phyloP scores from a whole-genome alignment of 768 basidiomycete genomes.

The Suillus clintonianus region DNA sequence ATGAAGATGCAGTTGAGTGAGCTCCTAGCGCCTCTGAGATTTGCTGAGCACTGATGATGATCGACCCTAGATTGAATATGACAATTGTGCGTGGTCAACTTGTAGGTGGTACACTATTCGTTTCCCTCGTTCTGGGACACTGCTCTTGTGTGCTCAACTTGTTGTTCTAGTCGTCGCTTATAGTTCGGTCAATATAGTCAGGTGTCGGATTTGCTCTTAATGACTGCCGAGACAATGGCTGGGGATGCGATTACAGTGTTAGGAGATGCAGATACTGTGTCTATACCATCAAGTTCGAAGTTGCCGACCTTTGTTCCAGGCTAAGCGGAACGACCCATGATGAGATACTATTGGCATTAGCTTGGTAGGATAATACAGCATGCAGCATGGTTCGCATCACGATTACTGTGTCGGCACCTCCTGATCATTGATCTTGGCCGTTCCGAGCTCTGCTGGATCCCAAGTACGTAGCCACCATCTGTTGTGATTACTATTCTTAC shows the following conservation, averaged over 20 bases:
- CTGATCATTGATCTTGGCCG: not conserved
- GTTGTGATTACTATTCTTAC: not conserved
- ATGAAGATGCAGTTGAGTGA: constrained; percentile 70
- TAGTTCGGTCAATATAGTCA: constrained; percentile 2
- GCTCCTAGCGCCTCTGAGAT: not conserved
- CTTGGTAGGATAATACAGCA: not conserved
- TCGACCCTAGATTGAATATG: not conserved
- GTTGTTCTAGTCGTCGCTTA: constrained; percentile 4
- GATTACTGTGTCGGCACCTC: not conserved
- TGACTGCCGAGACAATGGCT: not conserved
- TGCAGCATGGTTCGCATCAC: not conserved
- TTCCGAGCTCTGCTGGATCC: not conserved
- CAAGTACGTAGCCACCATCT: not conserved
- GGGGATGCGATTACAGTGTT: not conserved
- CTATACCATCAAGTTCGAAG: not conserved
- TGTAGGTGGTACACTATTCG: constrained; percentile 4
- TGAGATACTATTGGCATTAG: not conserved
- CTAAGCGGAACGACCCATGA: not conserved
- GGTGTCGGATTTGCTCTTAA: not conserved
- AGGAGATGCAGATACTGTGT: not conserved
- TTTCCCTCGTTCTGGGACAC: not conserved
- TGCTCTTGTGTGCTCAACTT: constrained; percentile 2
- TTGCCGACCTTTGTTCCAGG: not conserved
- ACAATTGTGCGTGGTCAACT: not conserved
- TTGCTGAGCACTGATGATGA: not conserved